Evolutionary conservation across 2,329 filamentous ascomycete species (phyloP).

Genomic region (Diaporthe eres): DNA sequence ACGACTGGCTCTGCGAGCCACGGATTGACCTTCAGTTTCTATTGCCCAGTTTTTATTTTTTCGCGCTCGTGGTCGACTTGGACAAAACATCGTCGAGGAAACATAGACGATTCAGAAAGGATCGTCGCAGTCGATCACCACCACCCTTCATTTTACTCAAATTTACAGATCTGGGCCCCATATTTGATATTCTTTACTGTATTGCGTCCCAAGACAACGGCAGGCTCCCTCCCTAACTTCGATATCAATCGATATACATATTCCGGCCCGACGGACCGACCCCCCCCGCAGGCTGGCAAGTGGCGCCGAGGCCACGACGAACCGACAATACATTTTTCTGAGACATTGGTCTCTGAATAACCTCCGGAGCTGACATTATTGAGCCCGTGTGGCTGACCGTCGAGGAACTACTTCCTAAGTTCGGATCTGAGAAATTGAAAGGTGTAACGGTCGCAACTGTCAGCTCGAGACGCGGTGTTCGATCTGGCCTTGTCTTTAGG

Average conservation of each 20-base stretch:
- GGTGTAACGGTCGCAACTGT: conserved; percentile 33
- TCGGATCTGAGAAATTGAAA: conserved; percentile 20
- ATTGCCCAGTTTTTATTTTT: not conserved
- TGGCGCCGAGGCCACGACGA: conserved; percentile 5
- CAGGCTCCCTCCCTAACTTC: conserved; percentile 6
- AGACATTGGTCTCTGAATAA: conserved; percentile 37
- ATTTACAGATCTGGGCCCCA: conserved; percentile 21
- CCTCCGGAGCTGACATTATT: conserved; percentile 23
- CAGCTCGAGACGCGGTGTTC: not conserved
- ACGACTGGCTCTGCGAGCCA: conserved; percentile 38
- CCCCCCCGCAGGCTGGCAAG: not conserved
- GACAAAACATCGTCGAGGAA: not conserved
- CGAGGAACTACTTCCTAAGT: not conserved
- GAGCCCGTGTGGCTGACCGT: conserved; percentile 16
- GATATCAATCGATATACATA: conserved; percentile 19
- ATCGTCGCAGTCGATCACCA: conserved; percentile 33
- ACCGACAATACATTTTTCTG: not conserved
- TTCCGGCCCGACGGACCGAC: conserved; percentile 10
- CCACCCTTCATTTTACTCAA: conserved; percentile 35
- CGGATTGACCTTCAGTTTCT: conserved; percentile 9
- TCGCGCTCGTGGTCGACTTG: not conserved
- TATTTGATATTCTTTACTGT: conserved; percentile 26
- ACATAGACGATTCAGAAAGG: conserved; percentile 14
- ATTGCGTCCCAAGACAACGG: conserved; percentile 7
- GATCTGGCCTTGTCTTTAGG: not conserved